Evolutionary conservation across 768 basidiomycete species (phyloP), one percentile per base, ranked within the genome.

Genomic region (Strobilomyces dryophilus): DNA sequence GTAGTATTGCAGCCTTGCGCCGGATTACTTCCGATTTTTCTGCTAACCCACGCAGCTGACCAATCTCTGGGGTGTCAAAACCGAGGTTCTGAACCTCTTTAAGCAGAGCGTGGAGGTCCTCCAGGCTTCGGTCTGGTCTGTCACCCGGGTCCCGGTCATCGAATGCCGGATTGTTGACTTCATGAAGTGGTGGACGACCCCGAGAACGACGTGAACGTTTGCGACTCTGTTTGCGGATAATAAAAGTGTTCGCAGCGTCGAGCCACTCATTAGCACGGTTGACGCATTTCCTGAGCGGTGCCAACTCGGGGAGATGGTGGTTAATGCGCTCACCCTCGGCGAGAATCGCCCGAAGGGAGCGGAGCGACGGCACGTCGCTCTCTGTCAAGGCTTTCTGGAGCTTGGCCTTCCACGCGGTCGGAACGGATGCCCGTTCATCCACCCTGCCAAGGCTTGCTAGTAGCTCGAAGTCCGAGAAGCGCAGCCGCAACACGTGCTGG

Each of bases 251-350:
- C 31, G 89, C 89, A 9, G 82, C 77, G 53, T 92, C 91, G n/a
- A 93, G 76, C 93, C 93, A 95, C 62, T 88, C 87, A 57, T 84
- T 91, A 18, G 89, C 93, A 56, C 82, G 78, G 41, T 68, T 79
- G 48, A 98, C 90, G 63, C 90, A 90, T 69, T 83, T 89, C 42
- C 86, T 80, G 35, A 98, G 79, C 44, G 80, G 72, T 27, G 73
- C 69, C 51, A 94, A 76, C 68, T 95, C 91, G 2, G 83, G 77
- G 14, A 95, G 78, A 31, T 78, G 76, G 64, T 83, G 82, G 52
- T 80, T 85, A 68, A 95, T 90, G 50, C 87, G 88, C 59, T 97
- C 92, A 14, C 89, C 95, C 67, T 97, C 95, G 0, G 87, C 81
- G 24, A 93, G 77, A n/a, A 94, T 73, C 8, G 89, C 84, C 37